Evolutionary conservation across 2,329 filamentous ascomycete species (phyloP).

Genomic region (Aureobasidium sp.): DNA sequence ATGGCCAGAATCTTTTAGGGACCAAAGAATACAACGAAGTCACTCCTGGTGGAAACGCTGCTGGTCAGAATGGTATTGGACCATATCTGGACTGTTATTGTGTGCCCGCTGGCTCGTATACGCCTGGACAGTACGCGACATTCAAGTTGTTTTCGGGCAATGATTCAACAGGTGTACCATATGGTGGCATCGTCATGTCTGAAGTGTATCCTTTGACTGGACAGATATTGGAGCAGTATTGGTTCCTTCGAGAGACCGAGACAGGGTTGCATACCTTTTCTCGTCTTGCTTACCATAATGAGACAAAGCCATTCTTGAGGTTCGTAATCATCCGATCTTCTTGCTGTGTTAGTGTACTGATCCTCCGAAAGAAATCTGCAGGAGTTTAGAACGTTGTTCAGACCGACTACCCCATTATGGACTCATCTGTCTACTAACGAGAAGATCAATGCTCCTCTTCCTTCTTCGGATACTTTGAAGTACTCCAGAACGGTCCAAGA

Average conservation of each 20-base stretch:
- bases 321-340: slow-evolving; percentile 28
- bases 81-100: slow-evolving; percentile 60
- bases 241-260: slow-evolving; percentile 56
- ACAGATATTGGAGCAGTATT: slow-evolving; percentile 56
- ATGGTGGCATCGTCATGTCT: slow-evolving; percentile 53
- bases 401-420: slow-evolving; percentile 54
- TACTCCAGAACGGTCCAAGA: slow-evolving; percentile 47
- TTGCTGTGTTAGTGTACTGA: background rate
- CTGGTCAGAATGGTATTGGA: slow-evolving; percentile 44
- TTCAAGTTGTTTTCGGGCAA: slow-evolving; percentile 47
- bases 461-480: slow-evolving; percentile 35
- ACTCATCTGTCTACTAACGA: slow-evolving; percentile 55
- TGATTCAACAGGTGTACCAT: slow-evolving; percentile 45
- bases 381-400: slow-evolving; percentile 55
- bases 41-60: slow-evolving; percentile 18
- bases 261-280: slow-evolving; percentile 57
- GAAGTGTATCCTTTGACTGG: slow-evolving; percentile 53
- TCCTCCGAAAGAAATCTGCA: slow-evolving; percentile 33
- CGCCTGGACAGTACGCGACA: slow-evolving; percentile 45
- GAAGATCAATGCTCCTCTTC: slow-evolving; percentile 47
- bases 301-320: slow-evolving; percentile 48
- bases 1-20: slow-evolving; percentile 49
- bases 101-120: slow-evolving; percentile 52
- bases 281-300: slow-evolving; percentile 53
- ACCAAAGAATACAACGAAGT: slow-evolving; percentile 22